Evolutionary conservation across 768 basidiomycete species (phyloP).

Genomic region (Dictyophora rubrovolvata): DNA sequence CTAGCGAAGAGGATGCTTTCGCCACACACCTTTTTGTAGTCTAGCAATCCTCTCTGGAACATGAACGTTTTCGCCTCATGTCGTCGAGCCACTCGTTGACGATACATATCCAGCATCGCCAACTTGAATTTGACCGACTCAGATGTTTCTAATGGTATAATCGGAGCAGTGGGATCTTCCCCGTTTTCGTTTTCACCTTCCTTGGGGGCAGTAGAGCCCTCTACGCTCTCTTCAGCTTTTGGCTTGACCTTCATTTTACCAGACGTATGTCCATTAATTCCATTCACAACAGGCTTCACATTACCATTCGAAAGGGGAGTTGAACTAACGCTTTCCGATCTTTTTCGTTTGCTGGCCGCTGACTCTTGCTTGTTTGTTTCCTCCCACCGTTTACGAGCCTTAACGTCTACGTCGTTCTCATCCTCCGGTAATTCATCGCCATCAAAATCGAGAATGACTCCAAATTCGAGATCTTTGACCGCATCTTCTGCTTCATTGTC

Average conservation of each 20-base stretch:
- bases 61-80: conserved; percentile 79
- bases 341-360: conserved; percentile 16
- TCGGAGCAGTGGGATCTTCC: conserved; percentile 61
- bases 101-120: conserved; percentile 82
- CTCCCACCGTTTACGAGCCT: conserved; percentile 32
- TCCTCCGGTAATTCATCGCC: conserved; percentile 77
- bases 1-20: background rate
- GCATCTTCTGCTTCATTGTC: conserved; percentile 96
- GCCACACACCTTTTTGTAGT: conserved; percentile 79
- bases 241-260: conserved; percentile 10
- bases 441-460: conserved; percentile 73
- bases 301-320: background rate
- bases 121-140: conserved; percentile 85
- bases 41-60: conserved; percentile 82
- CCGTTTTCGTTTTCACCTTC: conserved; percentile 31
- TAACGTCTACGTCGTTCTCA: conserved; percentile 65
- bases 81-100: conserved; percentile 77
- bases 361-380: conserved; percentile 20
- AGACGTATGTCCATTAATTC: conserved; percentile 24
- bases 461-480: conserved; percentile 94
- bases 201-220: conserved; percentile 30
- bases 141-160: conserved; percentile 64
- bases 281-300: conserved; percentile 14
- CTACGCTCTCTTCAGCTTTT: conserved; percentile 18
- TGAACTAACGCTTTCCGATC: conserved; percentile 9